Percentiles rank a stretch among this genome's conserved stretches.
phyloP scores from a whole-genome alignment of 192 early-diverging fungal species.

The Allomyces javanicus region DNA sequence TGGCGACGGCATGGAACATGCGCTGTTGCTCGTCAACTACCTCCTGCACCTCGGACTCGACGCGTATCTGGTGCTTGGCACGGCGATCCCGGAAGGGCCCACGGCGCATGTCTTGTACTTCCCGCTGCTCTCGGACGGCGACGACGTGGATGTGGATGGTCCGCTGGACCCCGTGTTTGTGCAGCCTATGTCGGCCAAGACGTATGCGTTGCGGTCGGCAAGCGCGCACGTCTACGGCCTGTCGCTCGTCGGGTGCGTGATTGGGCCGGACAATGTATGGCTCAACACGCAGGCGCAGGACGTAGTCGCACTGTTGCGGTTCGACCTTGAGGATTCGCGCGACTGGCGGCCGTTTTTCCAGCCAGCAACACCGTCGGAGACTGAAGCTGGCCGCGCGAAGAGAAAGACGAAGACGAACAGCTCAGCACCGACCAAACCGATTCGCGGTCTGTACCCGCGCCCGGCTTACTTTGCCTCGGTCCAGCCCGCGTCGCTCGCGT shows the following conservation, averaged over 20 bases:
- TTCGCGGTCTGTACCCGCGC: not conserved
- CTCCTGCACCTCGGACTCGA: conserved; percentile 1
- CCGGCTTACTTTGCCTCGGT: not conserved
- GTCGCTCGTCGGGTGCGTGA: not conserved
- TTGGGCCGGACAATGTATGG: not conserved
- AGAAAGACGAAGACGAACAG: no score
- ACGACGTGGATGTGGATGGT: not conserved
- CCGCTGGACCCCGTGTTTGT: not conserved
- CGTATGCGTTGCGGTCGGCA: not conserved
- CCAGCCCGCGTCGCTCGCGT: not conserved
- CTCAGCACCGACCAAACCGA: not conserved
- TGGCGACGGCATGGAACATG: conserved; percentile 2
- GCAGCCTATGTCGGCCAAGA: not conserved
- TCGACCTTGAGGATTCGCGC: not conserved
- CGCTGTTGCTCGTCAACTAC: not conserved
- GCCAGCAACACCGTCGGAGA: no score
- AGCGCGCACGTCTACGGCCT: not conserved
- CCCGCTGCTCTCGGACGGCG: not conserved
- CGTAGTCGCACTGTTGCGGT: not conserved
- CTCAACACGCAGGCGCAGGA: not conserved
- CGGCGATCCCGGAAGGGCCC: not conserved
- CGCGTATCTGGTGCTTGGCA: conserved; percentile 1
- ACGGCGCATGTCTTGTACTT: conserved; percentile 2
- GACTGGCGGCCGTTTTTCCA: not conserved
- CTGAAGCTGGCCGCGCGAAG: no score